phyloP scores from a whole-genome alignment of 306 rosid species.

The Ormosia emarginata region DNA sequence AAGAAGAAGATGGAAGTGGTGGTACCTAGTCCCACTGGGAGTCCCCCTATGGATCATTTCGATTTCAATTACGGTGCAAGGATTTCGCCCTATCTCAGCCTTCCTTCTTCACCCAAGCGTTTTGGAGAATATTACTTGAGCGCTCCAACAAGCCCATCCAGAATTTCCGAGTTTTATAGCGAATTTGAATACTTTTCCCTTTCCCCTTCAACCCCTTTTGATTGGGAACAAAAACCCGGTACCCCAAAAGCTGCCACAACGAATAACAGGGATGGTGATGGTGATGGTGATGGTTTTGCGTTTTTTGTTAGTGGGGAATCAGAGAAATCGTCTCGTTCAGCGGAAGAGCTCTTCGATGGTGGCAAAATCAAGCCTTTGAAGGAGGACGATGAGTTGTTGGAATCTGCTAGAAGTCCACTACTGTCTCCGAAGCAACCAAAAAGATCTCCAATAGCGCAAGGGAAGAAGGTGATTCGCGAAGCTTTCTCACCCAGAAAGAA shows the following conservation, averaged over 20 bases:
- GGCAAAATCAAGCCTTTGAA: constrained; percentile 60
- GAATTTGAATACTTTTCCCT: constrained; percentile 35
- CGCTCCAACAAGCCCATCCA: constrained; percentile 75
- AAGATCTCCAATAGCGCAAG: constrained; percentile 18
- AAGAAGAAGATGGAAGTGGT: constrained; percentile 44
- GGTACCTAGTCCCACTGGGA: constrained; percentile 28
- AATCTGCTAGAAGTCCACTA: constrained; percentile 18
- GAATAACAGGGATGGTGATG: background rate
- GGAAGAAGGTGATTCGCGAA: constrained; percentile 30
- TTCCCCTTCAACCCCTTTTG: background rate
- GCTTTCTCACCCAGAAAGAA: constrained; percentile 37
- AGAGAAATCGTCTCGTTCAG: constrained; percentile 53
- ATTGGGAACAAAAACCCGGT: background rate
- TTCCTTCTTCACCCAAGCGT: constrained; percentile 61
- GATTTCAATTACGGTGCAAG: constrained; percentile 39
- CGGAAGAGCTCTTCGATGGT: constrained; percentile 76
- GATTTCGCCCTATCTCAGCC: constrained; percentile 43
- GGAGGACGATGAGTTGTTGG: background rate
- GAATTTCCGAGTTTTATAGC: constrained; percentile 33
- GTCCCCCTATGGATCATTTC: constrained; percentile 36
- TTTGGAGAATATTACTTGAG: constrained; percentile 58
- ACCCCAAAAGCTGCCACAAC: background rate
- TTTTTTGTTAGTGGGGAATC: constrained; percentile 47
- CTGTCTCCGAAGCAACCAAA: constrained; percentile 15
- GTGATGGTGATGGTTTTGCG: constrained; percentile 42